Evolutionary conservation across 163 green algal genomes (phyloP), one percentile per base, ranked within the genome.

Genomic region (Coccomyxa subellipsoidea): DNA sequence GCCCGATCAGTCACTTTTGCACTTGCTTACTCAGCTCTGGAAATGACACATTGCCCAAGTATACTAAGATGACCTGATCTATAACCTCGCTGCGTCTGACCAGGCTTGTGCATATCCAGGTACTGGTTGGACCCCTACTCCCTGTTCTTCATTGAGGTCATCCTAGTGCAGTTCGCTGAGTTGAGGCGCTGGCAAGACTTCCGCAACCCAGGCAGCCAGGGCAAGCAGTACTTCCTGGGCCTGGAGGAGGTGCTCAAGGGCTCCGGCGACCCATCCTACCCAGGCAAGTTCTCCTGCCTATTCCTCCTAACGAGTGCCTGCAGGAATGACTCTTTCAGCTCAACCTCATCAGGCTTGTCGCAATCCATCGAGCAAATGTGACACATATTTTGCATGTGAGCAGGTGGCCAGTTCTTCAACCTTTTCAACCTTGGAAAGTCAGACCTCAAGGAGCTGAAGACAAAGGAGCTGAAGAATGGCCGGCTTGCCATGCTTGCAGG

Each of bases 121-220:
- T 80, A 80, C 76, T 77, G 95, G 95, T 90, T 89, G 54, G 94
- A 98, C 90, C 92, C 95, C 76, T 97, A 96, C 88, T 91, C 90
- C 31, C 92, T 99, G 47, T 99, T 99, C 93, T 97, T 92, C 84
- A 89, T 98, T 40, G 94, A 98, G 92, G 89, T 98, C 54, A 90
- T 98, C 53, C 76, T 93, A 38, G 96, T 99, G 88, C 91, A 98
- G 88, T 99, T 99, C 84, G 96, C 95, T 78, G 96, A 99, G 92
- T 92, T 99, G 15, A 88, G 89, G 76, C 89, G 95, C 78, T 91
- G 90, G 84, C 92, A 90, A 82, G 91, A 94, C 84, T 97, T 91
- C 88, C 82, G 87, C 80, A 93, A 97, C 83, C 96, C 96, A 39
- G 96, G 96, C 85, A 96, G 89, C 84, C 90, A 94, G 92, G 89